Base-by-base conservation (phyloP, 2,329 filamentous ascomycete genomes). In the Emydomyces testavorans region DNA sequence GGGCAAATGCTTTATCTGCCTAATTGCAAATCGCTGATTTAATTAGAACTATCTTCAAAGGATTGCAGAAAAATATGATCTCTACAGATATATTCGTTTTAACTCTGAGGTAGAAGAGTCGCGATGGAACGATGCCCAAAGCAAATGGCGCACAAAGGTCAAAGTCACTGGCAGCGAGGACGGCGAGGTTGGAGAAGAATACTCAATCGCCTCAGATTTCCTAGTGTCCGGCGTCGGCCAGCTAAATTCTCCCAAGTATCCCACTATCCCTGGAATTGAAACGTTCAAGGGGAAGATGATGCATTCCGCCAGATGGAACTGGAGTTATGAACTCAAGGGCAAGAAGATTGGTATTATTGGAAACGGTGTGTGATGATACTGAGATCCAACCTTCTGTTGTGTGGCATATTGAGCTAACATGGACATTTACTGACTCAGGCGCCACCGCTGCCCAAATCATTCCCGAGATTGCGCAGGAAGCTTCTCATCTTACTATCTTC, bases 261-360 rank as follows among this genome's bases (percentile, higher is more conserved):
- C 74, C 0, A 57, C 67, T 1, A 74, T 77, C 10, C 61, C 68
- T 6, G 74, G 74, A 0, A 47, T 75, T 7, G 61, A 70, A 0
- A 60, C 63, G 4, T 77, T 75, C 49, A 59, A 69, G 34, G 74
- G 75, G 2, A 76, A 75, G 59, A 62, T 69, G 48, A 76, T 74
- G 66, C 76, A 79, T 52, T 74, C 71, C 2, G 74, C 76, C 3
- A 60, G 75, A n/a, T 79, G 76, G 75, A 75, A 79, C 51, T 78
- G 75, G 74, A 73, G 67, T 36, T 77, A 76, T 52, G 67, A 72
- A 42, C 55, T 77, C n/a, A 59, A 62, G 24, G 73, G 66, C 6
- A 79, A 79, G 63, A 71, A 68, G 43, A 70, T 80, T 34, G 77
- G 71, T 0, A 60, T 80, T n/a, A 72, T 81, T 31, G 77, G 78